Base-by-base conservation (phyloP, 805 yeast species). In the Candida andamanensis region DNA sequence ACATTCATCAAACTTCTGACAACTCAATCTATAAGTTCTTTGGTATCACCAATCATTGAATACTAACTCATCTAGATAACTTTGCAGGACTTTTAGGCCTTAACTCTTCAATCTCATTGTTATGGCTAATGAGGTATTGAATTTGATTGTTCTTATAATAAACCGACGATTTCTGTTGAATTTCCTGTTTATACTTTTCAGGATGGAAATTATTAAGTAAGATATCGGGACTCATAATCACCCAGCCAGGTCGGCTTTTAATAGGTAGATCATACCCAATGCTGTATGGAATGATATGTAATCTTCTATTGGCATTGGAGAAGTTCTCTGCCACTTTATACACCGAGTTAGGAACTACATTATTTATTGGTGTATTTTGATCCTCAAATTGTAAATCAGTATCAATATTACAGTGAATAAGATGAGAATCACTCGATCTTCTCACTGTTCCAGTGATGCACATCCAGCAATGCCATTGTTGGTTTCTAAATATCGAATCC, bases 401-500 rank as follows among this genome's bases (percentile, higher is more conserved):
- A 49, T 89, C 95, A 24, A 89, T 76, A 50, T 89, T 89, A 60
- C 97, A 90, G 53, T 89, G 94, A 39, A 89, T 87, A 37, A 89
- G 65, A 54, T 85, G 87, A 10, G 74, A 73, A 58, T 89, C 97
- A 0, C 79, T 76, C 2, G 94, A 76, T 47, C 97, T 71, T 49
- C 95, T 69, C 6, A 89, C 90, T 0, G 97, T 89, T 2, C 97
- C 97, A 2, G 95, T 89, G 32, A 89, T 83, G 46, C 96, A 90
- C 96, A 89, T 87, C 84, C 95, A 83, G 49, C 97, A 89, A 58
- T 90, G 97, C 95, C 96, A 89, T 58, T 83, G 92, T 56, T 83
- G 78, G 37, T 79, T 76, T 38, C 76, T 78, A 34, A 84, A 67
- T 16, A 84, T 51, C 2, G 58, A 48, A 4, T 33, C 33, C 4